phyloP scores from a whole-genome alignment of 2,329 filamentous ascomycete species.

The Diaporthe vexans region DNA sequence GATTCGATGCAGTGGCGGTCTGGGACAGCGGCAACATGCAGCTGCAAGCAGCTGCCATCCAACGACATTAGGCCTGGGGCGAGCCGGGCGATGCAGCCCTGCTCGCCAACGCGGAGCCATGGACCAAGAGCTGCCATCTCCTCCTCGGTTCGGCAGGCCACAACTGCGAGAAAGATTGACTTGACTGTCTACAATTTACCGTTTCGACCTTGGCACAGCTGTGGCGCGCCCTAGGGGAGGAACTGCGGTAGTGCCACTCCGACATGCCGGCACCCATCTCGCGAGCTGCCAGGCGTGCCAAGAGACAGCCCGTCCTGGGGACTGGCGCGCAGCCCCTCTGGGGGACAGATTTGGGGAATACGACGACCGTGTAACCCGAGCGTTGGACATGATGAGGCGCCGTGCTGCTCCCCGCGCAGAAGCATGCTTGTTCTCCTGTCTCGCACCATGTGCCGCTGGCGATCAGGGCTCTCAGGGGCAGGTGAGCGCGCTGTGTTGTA shows the following conservation, averaged over 20 bases:
- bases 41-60: background rate
- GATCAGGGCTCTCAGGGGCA: slow-evolving; percentile 18
- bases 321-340: background rate
- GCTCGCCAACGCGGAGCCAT: background rate
- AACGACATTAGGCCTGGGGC: background rate
- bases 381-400: background rate
- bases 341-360: background rate
- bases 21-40: slow-evolving; percentile 22
- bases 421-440: slow-evolving; percentile 1
- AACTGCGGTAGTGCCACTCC: slow-evolving; percentile 4
- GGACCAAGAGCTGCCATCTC: background rate
- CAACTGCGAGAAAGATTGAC: background rate
- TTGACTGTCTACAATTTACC: background rate
- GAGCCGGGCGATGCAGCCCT: slow-evolving; percentile 16
- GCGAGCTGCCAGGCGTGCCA: slow-evolving; percentile 22
- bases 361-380: slow-evolving; percentile 30
- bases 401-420: background rate
- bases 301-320: background rate
- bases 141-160: background rate
- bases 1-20: slow-evolving; percentile 25
- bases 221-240: background rate
- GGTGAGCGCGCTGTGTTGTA: background rate
- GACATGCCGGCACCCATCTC: slow-evolving; percentile 26
- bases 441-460: slow-evolving; percentile 12
- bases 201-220: background rate